These are phyloP conservation scores for Cucumis hystrix DNA, from an alignment of 306 rosid species.

Conservation along the genomic window DNA sequence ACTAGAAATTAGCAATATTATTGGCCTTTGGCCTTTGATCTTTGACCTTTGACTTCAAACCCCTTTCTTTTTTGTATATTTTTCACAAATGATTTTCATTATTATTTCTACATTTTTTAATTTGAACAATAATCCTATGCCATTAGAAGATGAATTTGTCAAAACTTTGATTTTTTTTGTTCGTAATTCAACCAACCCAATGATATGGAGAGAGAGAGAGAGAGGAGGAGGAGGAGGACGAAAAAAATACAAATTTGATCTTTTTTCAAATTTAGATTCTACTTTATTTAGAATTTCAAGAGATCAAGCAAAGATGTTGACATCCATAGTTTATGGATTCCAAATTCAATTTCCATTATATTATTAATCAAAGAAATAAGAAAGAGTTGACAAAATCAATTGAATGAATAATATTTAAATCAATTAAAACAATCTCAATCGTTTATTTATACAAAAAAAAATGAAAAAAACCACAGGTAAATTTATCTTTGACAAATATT, in stretches of 20 bases:
- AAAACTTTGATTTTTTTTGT: not conserved
- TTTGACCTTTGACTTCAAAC: too few species aligned
- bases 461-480: too few species aligned
- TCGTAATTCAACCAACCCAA: not conserved
- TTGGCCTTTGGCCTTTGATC: too few species aligned
- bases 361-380: not conserved
- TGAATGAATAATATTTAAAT: not conserved
- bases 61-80: too few species aligned
- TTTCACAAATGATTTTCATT: too few species aligned
- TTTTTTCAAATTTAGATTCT: not conserved
- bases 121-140: not conserved
- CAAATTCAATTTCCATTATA: not conserved
- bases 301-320: not conserved
- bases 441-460: too few species aligned
- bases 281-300: not conserved
- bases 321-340: not conserved
- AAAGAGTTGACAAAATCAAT: not conserved
- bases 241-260: not conserved
- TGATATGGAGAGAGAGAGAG: not conserved
- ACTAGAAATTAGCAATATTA: too few species aligned
- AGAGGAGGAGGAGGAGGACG: too few species aligned
- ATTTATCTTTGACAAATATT: too few species aligned
- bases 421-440: too few species aligned
- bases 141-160: not conserved
- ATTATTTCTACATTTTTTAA: not conserved